Evolutionary conservation across 2,329 filamentous ascomycete genomes (phyloP).

Genomic region (Fusarium stilboides): DNA sequence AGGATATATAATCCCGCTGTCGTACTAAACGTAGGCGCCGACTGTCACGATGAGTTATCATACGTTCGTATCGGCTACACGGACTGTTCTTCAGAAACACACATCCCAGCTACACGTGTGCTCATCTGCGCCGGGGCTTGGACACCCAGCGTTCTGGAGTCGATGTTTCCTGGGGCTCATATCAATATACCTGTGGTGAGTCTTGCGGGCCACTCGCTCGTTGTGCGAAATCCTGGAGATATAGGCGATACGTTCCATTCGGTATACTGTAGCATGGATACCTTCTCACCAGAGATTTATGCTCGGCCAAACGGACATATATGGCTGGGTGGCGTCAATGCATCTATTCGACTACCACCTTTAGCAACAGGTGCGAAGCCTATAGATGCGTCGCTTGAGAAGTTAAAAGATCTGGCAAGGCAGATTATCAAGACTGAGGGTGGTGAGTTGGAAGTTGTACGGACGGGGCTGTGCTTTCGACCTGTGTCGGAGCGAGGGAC

Average conservation of each 20-base stretch:
- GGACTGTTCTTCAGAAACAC: conserved; percentile 60
- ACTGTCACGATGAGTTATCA: conserved; percentile 65
- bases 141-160: conserved; percentile 75
- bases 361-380: conserved; percentile 44
- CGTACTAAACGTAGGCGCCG: conserved; percentile 66
- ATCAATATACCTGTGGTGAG: conserved; percentile 65
- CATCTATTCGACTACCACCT: conserved; percentile 72
- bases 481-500: conserved; percentile 75
- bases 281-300: conserved; percentile 81
- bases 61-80: conserved; percentile 66
- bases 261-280: conserved; percentile 74
- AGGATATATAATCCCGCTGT: conserved; percentile 75
- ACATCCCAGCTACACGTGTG: conserved; percentile 75
- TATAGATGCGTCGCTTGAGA: conserved; percentile 57
- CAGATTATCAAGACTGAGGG: conserved; percentile 63
- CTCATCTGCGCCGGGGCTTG: conserved; percentile 80
- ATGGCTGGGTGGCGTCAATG: conserved; percentile 82
- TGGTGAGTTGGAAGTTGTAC: conserved; percentile 71
- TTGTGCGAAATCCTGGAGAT: conserved; percentile 70
- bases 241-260: conserved; percentile 74
- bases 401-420: conserved; percentile 65
- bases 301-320: conserved; percentile 76
- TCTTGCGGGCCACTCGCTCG: conserved; percentile 80
- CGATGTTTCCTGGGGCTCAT: conserved; percentile 72
- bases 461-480: conserved; percentile 80